Conservation (phyloP, 441 rosid genomes). For the Brassica balearica region DNA sequence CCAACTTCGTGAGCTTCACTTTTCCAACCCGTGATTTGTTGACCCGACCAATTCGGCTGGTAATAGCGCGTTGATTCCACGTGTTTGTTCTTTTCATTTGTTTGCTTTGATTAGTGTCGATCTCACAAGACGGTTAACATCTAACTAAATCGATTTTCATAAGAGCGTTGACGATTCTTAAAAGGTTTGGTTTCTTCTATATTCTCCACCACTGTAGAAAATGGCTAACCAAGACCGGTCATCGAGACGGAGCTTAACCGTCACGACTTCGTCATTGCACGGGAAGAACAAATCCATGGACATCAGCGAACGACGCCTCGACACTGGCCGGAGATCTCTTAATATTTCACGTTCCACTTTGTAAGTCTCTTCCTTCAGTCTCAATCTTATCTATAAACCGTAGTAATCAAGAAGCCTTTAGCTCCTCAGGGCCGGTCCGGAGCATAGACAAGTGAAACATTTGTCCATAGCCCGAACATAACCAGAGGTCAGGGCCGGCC, state of each 20-base stretch:
- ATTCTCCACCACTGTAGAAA: slow-evolving; percentile 12
- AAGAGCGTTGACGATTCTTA: slow-evolving; percentile 35
- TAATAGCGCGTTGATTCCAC: no score
- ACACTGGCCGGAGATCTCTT: slow-evolving; percentile 63
- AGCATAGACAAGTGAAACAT: no score
- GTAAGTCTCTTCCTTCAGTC: slow-evolving; percentile 46
- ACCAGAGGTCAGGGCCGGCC: no score
- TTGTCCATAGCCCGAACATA: no score
- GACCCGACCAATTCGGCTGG: slow-evolving; percentile 21
- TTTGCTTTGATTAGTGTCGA: no score
- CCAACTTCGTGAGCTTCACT: slow-evolving; percentile 20
- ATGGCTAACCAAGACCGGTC: slow-evolving; percentile 80
- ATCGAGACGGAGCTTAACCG: slow-evolving; percentile 65
- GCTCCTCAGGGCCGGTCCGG: no score
- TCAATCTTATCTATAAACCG: no score
- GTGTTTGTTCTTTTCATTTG: no score
- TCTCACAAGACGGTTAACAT: no score
- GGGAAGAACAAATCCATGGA: slow-evolving; percentile 69
- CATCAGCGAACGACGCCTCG: slow-evolving; percentile 52
- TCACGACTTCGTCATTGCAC: slow-evolving; percentile 52
- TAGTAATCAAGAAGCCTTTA: no score
- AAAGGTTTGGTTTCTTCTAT: neutral
- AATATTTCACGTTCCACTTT: slow-evolving; percentile 64
- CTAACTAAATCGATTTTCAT: neutral
- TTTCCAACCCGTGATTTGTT: neutral